Conservation (phyloP, 192 early-diverging fungal genomes). For the Anaeromyces robustus region DNA sequence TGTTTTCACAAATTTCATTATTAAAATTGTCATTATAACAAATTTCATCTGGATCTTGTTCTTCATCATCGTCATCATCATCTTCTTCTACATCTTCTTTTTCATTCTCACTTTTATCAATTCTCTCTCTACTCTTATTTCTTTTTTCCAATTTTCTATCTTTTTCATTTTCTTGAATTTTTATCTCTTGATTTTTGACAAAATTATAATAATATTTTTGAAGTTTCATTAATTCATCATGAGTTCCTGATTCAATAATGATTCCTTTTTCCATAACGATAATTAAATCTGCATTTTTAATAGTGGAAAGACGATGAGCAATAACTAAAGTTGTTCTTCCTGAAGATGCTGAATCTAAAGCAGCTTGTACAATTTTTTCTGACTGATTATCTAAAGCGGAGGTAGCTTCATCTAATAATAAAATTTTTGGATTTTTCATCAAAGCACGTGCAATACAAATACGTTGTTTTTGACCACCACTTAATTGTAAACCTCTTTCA, state of each 20-base stretch:
- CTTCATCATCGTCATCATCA: no score
- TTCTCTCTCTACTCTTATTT: no score
- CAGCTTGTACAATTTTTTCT: constrained; percentile 5
- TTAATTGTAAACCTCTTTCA: constrained; percentile 56
- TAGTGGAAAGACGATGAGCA: constrained; percentile 6
- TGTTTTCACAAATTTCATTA: not conserved
- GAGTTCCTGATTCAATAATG: constrained; percentile 20
- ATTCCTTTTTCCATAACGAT: constrained; percentile 16
- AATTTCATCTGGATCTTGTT: no score
- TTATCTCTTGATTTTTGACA: not conserved
- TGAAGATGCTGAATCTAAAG: constrained; percentile 1
- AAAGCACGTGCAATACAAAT: constrained; percentile 53
- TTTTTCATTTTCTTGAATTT: not conserved
- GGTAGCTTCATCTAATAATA: constrained; percentile 2
- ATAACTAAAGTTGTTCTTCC: constrained; percentile 1
- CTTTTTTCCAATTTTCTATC: no score
- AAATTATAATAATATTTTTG: not conserved
- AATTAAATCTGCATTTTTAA: constrained; percentile 21
- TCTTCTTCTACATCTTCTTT: not conserved
- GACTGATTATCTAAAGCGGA: constrained; percentile 1
- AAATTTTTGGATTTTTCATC: constrained; percentile 1
- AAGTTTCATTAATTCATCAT: constrained; percentile 5
- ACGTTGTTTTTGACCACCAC: constrained; percentile 89
- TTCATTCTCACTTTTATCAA: not conserved
- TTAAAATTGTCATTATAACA: no score